Evolutionary conservation across 2,329 filamentous ascomycete genomes (phyloP).

Genomic region (Elsinoe perseae): DNA sequence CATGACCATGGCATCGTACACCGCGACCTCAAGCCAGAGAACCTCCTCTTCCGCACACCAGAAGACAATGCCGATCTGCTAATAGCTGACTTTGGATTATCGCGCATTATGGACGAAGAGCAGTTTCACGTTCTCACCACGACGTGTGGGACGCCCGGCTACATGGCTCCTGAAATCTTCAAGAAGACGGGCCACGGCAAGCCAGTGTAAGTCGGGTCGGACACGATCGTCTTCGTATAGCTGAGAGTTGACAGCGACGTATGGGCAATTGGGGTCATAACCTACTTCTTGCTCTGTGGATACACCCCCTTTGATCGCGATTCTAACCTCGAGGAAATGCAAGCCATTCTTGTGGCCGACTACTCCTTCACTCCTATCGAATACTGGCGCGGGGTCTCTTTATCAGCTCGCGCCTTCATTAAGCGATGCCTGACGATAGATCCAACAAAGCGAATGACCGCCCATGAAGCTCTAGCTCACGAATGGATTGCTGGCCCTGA

Average conservation of each 20-base stretch:
- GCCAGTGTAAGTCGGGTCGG: slow-evolving; percentile 56
- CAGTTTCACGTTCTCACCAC: slow-evolving; percentile 97
- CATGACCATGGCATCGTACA: slow-evolving; percentile 99
- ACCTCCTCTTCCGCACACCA: slow-evolving; percentile 89
- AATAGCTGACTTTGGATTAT: slow-evolving; percentile 94
- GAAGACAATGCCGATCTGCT: slow-evolving; percentile 96
- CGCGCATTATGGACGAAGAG: slow-evolving; percentile 97
- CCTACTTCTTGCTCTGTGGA: slow-evolving; percentile 94
- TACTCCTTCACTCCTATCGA: slow-evolving; percentile 91
- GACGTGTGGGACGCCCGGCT: slow-evolving; percentile 93
- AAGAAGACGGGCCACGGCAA: slow-evolving; percentile 98
- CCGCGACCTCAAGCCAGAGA: slow-evolving; percentile 94
- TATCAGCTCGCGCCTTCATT: slow-evolving; percentile 82
- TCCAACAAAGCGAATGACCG: slow-evolving; percentile 77
- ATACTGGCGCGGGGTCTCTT: slow-evolving; percentile 92
- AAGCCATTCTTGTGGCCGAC: slow-evolving; percentile 92
- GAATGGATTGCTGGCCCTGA: slow-evolving; percentile 55
- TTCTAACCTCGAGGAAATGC: slow-evolving; percentile 98
- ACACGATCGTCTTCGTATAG: not conserved
- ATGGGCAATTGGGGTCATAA: slow-evolving; percentile 97
- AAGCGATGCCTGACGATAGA: slow-evolving; percentile 85
- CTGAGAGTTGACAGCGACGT: slow-evolving; percentile 56
- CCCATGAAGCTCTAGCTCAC: slow-evolving; percentile 65
- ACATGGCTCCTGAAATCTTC: slow-evolving; percentile 99
- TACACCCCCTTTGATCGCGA: slow-evolving; percentile 98